Evolutionary conservation across 2,329 filamentous ascomycete species (phyloP), one percentile per base, ranked within the genome.

Genomic region (Claviceps pazoutovae): DNA sequence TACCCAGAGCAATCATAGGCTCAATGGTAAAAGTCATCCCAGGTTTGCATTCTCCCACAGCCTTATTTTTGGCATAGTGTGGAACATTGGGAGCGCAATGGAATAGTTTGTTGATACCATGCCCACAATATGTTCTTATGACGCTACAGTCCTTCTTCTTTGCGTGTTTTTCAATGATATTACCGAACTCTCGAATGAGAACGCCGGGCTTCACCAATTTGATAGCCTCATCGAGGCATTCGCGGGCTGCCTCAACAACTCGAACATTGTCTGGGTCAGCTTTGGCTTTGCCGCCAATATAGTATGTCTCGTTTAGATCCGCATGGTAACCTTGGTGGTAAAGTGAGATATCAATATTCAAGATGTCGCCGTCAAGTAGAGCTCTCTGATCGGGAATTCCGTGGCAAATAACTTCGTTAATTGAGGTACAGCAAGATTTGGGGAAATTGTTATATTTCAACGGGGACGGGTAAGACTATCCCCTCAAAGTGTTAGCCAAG

Each of bases 11-110:
- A 65, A 98, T 90, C 93, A 98, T 98, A 16, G 93, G 93, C 71
- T 98, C 93, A 55, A 98, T 98, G 0, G 93, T 98, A 63, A 98
- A 98, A 57, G 89, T 95, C 89, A 97, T 96, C 51, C 93, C 93
- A 0, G 88, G 84, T 72, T 96, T 96, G 54, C 90, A 93, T 60
- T 86, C 82, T 48, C 93, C 93, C 1, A 96, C 86, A 0, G 91
- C 88, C 79, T 97, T 98, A 72, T 97, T 98, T 76, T 95, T 97
- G 53, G 84, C 91, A 64, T 98, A 98, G 68, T 98, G 93, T 5
- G 93, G 93, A 50, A 98, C 84, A 64, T 94, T 97, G 1, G 93
- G 93, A 30, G 90, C 82, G 66, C 83, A 86, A 70, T 98, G 93
- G 76, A 98, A 98, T 44, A 95, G 75, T 57, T 82, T 84, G 70